phyloP scores from a whole-genome alignment of 2,329 filamentous ascomycete genomes.

The Teratosphaeria epicoccoides region DNA sequence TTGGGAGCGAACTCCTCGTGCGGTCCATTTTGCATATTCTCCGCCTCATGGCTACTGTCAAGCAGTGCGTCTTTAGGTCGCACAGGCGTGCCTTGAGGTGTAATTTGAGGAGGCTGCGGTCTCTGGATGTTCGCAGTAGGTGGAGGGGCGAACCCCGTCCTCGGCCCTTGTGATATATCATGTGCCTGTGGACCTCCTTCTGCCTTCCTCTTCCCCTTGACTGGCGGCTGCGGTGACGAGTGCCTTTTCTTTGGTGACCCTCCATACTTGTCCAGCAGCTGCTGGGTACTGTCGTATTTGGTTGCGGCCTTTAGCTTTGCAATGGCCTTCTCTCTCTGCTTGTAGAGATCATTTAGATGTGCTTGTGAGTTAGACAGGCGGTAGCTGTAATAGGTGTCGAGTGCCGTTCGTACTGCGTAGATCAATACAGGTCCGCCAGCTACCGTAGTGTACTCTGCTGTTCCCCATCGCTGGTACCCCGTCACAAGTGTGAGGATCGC shows the following conservation, averaged over 20 bases:
- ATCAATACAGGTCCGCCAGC: constrained; percentile 65
- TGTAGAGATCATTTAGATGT: constrained; percentile 62
- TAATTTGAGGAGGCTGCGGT: constrained; percentile 5
- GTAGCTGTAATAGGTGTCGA: constrained; percentile 67
- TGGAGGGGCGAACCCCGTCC: constrained; percentile 50
- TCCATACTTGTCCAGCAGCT: constrained; percentile 90
- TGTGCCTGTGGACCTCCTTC: constrained; percentile 10
- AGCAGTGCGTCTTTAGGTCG: background rate
- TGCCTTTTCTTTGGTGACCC: constrained; percentile 41
- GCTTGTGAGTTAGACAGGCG: constrained; percentile 60
- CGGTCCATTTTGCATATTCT: constrained; percentile 13
- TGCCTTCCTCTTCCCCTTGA: constrained; percentile 13
- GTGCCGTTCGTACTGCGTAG: constrained; percentile 56
- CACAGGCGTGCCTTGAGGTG: background rate
- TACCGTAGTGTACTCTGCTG: constrained; percentile 67
- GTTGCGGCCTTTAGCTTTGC: constrained; percentile 90
- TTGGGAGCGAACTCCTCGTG: constrained; percentile 63
- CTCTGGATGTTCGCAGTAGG: constrained; percentile 55
- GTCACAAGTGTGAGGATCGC: constrained; percentile 76
- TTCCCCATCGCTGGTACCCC: constrained; percentile 67
- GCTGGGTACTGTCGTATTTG: constrained; percentile 88
- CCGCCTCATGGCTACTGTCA: background rate
- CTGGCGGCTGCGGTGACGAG: constrained; percentile 28
- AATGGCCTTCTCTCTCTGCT: constrained; percentile 76
- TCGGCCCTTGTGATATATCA: constrained; percentile 28